phyloP scores from a whole-genome alignment of 306 rosid species.

The Argentina anserina region DNA sequence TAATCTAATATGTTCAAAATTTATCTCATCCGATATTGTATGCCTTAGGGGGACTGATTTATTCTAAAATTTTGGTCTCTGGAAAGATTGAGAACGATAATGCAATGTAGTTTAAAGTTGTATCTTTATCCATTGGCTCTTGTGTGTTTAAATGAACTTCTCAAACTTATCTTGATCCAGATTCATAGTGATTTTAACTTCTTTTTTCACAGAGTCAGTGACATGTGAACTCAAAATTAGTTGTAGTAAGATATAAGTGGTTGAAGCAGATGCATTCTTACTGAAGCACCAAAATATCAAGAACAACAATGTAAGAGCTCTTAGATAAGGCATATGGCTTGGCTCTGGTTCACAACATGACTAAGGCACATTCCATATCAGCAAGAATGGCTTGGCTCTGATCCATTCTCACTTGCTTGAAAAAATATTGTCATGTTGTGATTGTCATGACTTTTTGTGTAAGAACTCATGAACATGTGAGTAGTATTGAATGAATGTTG shows the following conservation, averaged over 20 bases:
- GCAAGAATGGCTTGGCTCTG: too few species aligned
- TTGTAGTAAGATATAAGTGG: not conserved
- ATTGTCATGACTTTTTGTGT: too few species aligned
- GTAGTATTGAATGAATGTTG: too few species aligned
- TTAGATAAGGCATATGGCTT: slow-evolving; percentile 31
- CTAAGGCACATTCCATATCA: too few species aligned
- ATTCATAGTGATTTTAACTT: not conserved
- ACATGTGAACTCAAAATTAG: not conserved
- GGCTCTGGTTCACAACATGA: too few species aligned
- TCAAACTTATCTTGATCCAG: not conserved
- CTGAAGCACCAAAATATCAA: not conserved
- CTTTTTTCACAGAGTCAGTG: not conserved
- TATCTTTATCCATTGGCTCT: not conserved
- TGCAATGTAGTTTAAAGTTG: not conserved
- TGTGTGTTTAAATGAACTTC: not conserved
- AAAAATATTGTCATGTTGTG: too few species aligned
- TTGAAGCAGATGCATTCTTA: slow-evolving; percentile 10
- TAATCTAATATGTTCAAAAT: not conserved
- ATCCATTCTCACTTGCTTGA: too few species aligned
- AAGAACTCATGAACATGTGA: too few species aligned
- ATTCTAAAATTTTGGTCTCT: not conserved
- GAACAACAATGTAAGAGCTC: not conserved
- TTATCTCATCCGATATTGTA: slow-evolving; percentile 1
- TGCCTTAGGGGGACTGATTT: not conserved
- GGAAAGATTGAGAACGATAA: not conserved